These are phyloP conservation scores for Pisolithus tinctorius DNA, from an alignment of 768 basidiomycete species.

Conservation along the genomic window DNA sequence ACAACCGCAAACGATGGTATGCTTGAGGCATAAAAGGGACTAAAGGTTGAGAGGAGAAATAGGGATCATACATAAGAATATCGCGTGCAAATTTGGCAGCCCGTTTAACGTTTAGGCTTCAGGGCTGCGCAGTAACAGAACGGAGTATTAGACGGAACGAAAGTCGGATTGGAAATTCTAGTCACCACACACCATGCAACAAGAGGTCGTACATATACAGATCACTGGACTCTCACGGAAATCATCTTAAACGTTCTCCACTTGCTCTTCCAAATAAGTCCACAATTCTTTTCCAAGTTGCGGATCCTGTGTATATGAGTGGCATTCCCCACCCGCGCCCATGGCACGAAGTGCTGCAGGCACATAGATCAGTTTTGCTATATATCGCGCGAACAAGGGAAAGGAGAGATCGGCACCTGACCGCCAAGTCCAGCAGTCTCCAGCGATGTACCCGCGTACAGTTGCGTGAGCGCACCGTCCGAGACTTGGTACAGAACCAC, in stretches of 20 bases:
- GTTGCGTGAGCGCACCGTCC: slow-evolving; percentile 41
- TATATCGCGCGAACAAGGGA: background rate
- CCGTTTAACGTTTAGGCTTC: too few species aligned
- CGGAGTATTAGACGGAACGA: too few species aligned
- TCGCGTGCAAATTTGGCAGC: too few species aligned
- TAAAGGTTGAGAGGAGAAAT: too few species aligned
- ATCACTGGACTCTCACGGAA: too few species aligned
- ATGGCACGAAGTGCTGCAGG: slow-evolving; percentile 40
- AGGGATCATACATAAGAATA: too few species aligned
- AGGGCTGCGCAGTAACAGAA: too few species aligned
- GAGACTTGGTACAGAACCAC: slow-evolving; percentile 22
- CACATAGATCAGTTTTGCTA: background rate
- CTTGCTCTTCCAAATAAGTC: slow-evolving; percentile 42
- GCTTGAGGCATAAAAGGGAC: too few species aligned
- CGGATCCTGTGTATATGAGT: slow-evolving; percentile 27
- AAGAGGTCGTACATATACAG: too few species aligned
- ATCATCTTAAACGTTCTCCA: slow-evolving; percentile 16
- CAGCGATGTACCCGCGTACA: slow-evolving; percentile 43
- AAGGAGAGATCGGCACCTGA: slow-evolving; percentile 27
- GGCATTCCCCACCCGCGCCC: slow-evolving; percentile 32
- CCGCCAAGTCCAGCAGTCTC: slow-evolving; percentile 38
- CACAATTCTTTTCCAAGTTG: slow-evolving; percentile 33
- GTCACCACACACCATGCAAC: too few species aligned
- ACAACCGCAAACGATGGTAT: too few species aligned
- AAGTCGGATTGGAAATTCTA: too few species aligned